These are phyloP conservation scores for Cylindrodendrum hubeiense DNA, from an alignment of 2,329 filamentous ascomycete species.

Conservation along the genomic window DNA sequence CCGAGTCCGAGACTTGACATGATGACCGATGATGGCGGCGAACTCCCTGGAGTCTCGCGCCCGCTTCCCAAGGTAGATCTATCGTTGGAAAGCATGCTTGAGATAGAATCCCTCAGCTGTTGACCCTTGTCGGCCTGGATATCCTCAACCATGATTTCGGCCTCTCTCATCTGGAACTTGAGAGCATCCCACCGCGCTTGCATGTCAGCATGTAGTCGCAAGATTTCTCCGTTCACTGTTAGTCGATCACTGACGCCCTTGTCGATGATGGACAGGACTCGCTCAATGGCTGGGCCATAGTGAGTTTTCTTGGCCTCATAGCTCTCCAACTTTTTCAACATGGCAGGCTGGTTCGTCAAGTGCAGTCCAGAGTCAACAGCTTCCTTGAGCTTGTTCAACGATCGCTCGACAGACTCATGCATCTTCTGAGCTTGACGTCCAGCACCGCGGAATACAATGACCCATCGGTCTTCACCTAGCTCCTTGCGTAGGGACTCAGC, in stretches of 20 bases:
- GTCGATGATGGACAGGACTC: conserved; percentile 92
- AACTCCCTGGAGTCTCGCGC: conserved; percentile 78
- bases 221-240: conserved; percentile 95
- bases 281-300: conserved; percentile 92
- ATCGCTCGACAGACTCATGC: conserved; percentile 94
- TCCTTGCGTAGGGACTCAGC: conserved; percentile 91
- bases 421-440: conserved; percentile 94
- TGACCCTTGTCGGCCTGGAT: conserved; percentile 75
- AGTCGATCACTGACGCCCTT: conserved; percentile 95
- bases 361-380: conserved; percentile 81
- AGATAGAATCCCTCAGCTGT: conserved; percentile 91
- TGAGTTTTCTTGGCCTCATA: conserved; percentile 96
- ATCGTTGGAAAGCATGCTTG: conserved; percentile 89
- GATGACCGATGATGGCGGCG: conserved; percentile 71
- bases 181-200: conserved; percentile 83
- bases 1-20: conserved; percentile 68
- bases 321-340: conserved; percentile 88
- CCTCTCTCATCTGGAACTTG: conserved; percentile 80
- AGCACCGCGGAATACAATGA: conserved; percentile 93
- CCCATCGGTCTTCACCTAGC: conserved; percentile 94
- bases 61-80: conserved; percentile 77
- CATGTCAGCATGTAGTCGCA: conserved; percentile 88
- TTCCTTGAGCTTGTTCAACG: conserved; percentile 84
- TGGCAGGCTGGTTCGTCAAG: conserved; percentile 75
- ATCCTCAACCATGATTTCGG: conserved; percentile 82